phyloP scores from a whole-genome alignment of 2,329 filamentous ascomycete genomes.

The Aaosphaeria arxii region DNA sequence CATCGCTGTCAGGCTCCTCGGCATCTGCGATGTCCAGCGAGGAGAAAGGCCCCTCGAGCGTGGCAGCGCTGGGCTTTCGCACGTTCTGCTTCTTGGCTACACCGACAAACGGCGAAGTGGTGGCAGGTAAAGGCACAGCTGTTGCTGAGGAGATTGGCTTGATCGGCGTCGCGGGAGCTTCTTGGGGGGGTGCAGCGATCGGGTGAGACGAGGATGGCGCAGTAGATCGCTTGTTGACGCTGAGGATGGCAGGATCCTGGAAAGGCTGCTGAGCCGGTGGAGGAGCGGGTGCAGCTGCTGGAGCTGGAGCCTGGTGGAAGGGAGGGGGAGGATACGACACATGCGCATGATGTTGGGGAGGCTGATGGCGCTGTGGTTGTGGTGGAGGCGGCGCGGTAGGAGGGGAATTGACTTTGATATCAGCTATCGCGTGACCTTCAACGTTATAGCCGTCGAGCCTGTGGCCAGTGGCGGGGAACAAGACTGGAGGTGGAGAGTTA shows the following conservation, averaged over 20 bases:
- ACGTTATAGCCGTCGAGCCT: conserved; percentile 53
- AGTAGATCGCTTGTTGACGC: conserved; percentile 50
- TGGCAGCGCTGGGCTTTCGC: conserved; percentile 37
- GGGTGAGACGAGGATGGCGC: conserved; percentile 16
- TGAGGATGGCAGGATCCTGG: conserved; percentile 80
- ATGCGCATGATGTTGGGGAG: conserved; percentile 5
- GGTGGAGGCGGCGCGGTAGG: conserved; percentile 9
- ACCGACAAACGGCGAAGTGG: conserved; percentile 38
- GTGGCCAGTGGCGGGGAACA: conserved; percentile 54
- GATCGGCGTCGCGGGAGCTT: conserved; percentile 43
- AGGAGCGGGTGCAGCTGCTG: conserved; percentile 11
- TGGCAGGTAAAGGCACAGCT: conserved; percentile 32
- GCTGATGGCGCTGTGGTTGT: conserved; percentile 3
- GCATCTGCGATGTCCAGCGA: conserved; percentile 40
- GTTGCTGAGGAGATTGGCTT: conserved; percentile 37
- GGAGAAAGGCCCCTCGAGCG: conserved; percentile 39
- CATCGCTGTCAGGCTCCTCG: conserved; percentile 35
- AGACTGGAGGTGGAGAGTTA: conserved; percentile 35
- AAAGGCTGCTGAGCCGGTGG: conserved; percentile 44
- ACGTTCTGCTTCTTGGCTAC: conserved; percentile 23
- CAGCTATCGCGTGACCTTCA: conserved; percentile 57
- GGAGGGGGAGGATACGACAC: conserved; percentile 13
- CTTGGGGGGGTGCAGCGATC: conserved; percentile 26
- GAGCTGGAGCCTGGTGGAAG: conserved; percentile 7
- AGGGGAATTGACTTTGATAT: conserved; percentile 52